Evolutionary conservation across 345 rosid genomes (phyloP).

Genomic region (Eucalyptus marginata): DNA sequence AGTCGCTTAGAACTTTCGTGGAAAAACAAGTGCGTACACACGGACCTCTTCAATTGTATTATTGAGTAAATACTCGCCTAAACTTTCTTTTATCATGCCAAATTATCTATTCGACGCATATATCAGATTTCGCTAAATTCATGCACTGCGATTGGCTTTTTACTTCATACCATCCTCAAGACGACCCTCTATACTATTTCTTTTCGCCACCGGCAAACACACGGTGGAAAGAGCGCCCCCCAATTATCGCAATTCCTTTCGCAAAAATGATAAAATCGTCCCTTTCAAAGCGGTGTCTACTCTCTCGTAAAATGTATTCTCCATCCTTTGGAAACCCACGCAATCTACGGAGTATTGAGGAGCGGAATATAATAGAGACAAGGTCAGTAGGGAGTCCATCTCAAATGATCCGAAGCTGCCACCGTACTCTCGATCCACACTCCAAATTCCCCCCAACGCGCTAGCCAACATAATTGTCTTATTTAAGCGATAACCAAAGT

Average conservation of each 20-base stretch:
- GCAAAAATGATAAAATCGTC: neutral
- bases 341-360: conserved; percentile 8
- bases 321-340: conserved; percentile 23
- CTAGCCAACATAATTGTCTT: neutral
- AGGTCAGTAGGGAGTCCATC: conserved; percentile 52
- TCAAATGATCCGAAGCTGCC: conserved; percentile 47
- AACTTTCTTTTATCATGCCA: neutral
- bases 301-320: conserved; percentile 14
- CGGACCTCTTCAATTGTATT: neutral
- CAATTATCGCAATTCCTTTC: neutral
- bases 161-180: neutral
- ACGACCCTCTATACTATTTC: neutral
- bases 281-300: neutral
- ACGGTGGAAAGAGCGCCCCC: neutral
- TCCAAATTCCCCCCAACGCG: conserved; percentile 8
- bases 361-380: conserved; percentile 29
- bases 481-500: neutral
- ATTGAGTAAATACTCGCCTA: neutral
- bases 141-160: neutral
- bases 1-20: neutral
- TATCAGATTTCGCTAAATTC: neutral
- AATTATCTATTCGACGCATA: neutral
- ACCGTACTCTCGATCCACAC: conserved; percentile 20
- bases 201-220: neutral
- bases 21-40: neutral